A percentile compares a stretch with the other conserved stretches of the same genome.
These are phyloP conservation scores for Elaeis guineensis DNA, from an alignment of 176 grass and related monocot species.

Conservation along the genomic window DNA sequence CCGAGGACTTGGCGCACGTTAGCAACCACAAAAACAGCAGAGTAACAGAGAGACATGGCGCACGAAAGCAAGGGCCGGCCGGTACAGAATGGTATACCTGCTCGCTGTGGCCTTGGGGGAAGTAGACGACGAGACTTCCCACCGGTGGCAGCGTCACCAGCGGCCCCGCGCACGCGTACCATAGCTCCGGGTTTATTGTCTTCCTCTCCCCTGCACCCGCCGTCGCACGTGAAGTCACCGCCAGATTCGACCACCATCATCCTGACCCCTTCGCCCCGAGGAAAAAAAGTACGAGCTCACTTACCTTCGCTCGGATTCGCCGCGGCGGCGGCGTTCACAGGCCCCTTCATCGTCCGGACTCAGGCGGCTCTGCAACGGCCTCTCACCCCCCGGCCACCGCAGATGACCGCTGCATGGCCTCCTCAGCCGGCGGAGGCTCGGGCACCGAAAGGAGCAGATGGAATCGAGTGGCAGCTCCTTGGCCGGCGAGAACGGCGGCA, in stretches of 20 bases:
- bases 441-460: not conserved
- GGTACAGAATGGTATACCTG: slow-evolving; percentile 27
- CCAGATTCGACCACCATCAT: too few relatives aligned
- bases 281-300: not conserved
- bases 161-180: slow-evolving; percentile 74
- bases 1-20: not conserved
- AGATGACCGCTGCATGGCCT: not conserved
- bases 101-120: slow-evolving; percentile 76
- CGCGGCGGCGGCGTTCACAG: not conserved
- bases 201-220: slow-evolving; percentile 3
- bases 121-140: slow-evolving; percentile 74
- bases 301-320: slow-evolving; percentile 7
- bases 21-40: not conserved
- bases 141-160: slow-evolving; percentile 48
- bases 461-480: not conserved
- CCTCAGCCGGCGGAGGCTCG: not conserved
- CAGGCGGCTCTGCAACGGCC: not conserved
- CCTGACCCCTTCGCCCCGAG: not conserved
- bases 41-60: not conserved
- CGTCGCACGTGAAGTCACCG: not conserved
- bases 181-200: slow-evolving; percentile 64
- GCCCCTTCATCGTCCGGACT: not conserved
- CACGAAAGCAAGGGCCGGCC: not conserved
- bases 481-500: too few relatives aligned
- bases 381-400: not conserved